These are phyloP conservation scores for Pseudoscleropodium purum DNA, from an alignment of 225 moss, liverwort and hornwort species.

Conservation along the genomic window DNA sequence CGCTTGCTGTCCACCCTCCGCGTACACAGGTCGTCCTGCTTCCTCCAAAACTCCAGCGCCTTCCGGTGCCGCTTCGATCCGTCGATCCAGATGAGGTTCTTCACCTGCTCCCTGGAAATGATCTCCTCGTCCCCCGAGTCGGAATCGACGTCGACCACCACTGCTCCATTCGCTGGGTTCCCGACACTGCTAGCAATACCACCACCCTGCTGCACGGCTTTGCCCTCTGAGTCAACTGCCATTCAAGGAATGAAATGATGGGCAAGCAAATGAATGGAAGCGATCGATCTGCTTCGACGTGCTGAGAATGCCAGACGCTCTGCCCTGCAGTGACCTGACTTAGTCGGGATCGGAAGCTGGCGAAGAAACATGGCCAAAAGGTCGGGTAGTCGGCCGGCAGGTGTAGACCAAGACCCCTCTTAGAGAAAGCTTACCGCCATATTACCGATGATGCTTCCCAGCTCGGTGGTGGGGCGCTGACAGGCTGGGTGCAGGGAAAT, in stretches of 20 bases:
- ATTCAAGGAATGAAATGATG: background rate
- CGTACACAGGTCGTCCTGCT: background rate
- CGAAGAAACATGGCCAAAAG: background rate
- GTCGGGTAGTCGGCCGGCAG: background rate
- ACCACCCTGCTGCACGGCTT: background rate
- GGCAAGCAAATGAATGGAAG: background rate
- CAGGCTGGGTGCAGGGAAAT: too few species aligned
- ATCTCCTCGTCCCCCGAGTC: background rate
- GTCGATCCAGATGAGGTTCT: background rate
- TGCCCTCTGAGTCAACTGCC: background rate
- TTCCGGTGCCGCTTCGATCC: background rate
- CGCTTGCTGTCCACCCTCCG: background rate
- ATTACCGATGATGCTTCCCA: background rate
- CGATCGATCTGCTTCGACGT: background rate
- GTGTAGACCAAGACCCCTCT: background rate
- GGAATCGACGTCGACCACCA: background rate
- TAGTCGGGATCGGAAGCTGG: background rate
- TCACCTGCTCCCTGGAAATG: background rate
- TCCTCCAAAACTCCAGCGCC: background rate
- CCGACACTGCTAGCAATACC: background rate
- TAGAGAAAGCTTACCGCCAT: too few species aligned
- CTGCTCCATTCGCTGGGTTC: background rate
- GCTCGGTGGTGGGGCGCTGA: background rate
- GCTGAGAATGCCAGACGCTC: background rate
- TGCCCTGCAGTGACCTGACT: background rate